Base-by-base conservation (phyloP, 352 stramenopile species). In the Phytophthora kernoviae region DNA sequence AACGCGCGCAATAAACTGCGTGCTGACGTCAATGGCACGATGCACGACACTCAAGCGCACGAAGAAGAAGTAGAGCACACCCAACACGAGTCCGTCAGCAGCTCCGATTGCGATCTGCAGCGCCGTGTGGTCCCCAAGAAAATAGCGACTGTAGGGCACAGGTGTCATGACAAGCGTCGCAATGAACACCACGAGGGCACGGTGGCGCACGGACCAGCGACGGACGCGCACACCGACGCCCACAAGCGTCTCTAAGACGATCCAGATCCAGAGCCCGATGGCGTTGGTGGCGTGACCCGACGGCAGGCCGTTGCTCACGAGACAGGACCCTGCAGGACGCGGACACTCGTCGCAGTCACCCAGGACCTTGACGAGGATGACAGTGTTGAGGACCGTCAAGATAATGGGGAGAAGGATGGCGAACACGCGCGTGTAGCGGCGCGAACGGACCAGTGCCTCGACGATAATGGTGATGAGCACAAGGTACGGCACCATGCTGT, bases 401-500 rank as follows among this genome's bases (percentile, higher is more conserved):
- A 82, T 66, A 14, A 71, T 65, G 21, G 66, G 66, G 54, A 79
- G 58, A 47, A 77, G 42, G 33, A 71, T 65, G 36, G 66, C 64
- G 55, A 79, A 70, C 51, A 79, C 51, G 49, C 69, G 61, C 58
- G 66, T 73, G 69, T 76, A 82, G 37, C 60, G 49, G 58, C 58
- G 68, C 47, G 59, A 71, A 45, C 60, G 64, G 27, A 77, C 4
- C 30, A 80, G 43, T 17, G 67, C 49, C 50, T 79, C 63, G 30
- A 80, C 17, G 26, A 73, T 70, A 41, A 83, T 63, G 37, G 51
- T 20, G 56, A 83, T 76, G 32, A 71, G 62, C 49, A 58, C 66
- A 30, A 78, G 53, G 64, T 80, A 80, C 49, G 73, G 70, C 54
- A 83, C 58, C 60, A 79, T 83, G 33, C 73, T 71, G 67, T 80